Percentiles rank a stretch among this genome's conserved stretches.
These are phyloP conservation scores for Nitzschia sp. DNA, from an alignment of 108 stramenopile species.

Conservation along the genomic window DNA sequence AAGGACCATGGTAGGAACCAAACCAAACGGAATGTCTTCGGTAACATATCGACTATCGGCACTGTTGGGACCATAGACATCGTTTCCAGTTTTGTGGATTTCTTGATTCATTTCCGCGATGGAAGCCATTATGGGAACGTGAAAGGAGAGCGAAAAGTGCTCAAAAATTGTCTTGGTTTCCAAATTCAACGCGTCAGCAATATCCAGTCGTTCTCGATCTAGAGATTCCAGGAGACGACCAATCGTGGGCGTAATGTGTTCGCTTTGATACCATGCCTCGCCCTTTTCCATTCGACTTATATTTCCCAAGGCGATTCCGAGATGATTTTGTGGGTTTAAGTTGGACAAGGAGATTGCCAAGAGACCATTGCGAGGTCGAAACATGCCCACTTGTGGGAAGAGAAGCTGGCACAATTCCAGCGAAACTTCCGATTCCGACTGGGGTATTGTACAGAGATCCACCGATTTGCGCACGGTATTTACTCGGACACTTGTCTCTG, in stretches of 20 bases:
- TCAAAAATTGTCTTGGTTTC: constrained; percentile 62
- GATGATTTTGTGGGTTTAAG: constrained; percentile 72
- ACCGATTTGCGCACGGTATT: constrained; percentile 56
- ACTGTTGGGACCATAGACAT: constrained; percentile 57
- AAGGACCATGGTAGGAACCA: constrained; percentile 49
- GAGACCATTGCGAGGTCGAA: constrained; percentile 51
- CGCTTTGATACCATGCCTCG: constrained; percentile 65
- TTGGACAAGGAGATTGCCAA: constrained; percentile 69
- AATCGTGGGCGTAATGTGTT: constrained; percentile 61
- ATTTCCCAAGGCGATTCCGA: constrained; percentile 67
- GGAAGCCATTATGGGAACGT: constrained; percentile 52
- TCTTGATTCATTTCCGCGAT: constrained; percentile 75
- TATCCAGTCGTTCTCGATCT: constrained; percentile 61
- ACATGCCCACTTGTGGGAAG: constrained; percentile 47
- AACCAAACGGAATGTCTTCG: constrained; percentile 74
- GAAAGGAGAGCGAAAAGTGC: constrained; percentile 64
- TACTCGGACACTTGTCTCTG: constrained; percentile 50
- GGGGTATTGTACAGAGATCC: constrained; percentile 61
- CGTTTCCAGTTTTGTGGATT: constrained; percentile 59
- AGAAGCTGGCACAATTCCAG: constrained; percentile 35
- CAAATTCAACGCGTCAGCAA: constrained; percentile 50
- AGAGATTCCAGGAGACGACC: constrained; percentile 62
- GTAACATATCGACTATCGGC: constrained; percentile 62
- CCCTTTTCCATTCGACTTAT: constrained; percentile 73
- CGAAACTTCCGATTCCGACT: not conserved